Conservation (phyloP, 495 filamentous ascomycete species). For the Neurospora tetrasperma region DNA sequence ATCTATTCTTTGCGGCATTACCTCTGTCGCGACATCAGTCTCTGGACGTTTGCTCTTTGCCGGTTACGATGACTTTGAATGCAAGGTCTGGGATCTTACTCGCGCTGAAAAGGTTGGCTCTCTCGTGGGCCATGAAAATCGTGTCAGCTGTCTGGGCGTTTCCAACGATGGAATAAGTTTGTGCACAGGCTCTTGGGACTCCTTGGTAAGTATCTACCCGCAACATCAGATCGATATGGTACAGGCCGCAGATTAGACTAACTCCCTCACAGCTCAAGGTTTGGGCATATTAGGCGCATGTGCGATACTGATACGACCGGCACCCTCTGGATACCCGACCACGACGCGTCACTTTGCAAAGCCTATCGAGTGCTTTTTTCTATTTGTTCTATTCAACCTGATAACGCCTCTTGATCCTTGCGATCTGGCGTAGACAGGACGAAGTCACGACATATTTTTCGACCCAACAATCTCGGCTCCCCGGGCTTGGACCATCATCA, state of each 20-base stretch:
- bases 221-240: background rate
- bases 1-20: slow-evolving; percentile 95
- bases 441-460: slow-evolving; percentile 44
- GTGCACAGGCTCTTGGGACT: slow-evolving; percentile 99
- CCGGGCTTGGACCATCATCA: slow-evolving; percentile 10
- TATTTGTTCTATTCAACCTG: slow-evolving; percentile 28
- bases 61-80: slow-evolving; percentile 98
- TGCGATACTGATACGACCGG: slow-evolving; percentile 17
- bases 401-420: slow-evolving; percentile 35
- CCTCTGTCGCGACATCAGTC: slow-evolving; percentile 95
- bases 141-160: slow-evolving; percentile 94
- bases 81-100: slow-evolving; percentile 99
- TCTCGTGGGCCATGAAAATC: slow-evolving; percentile 93
- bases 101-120: slow-evolving; percentile 95
- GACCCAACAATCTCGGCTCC: slow-evolving; percentile 26
- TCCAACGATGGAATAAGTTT: slow-evolving; percentile 98
- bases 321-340: slow-evolving; percentile 23
- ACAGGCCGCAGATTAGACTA: slow-evolving; percentile 8
- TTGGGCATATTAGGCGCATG: slow-evolving; percentile 54
- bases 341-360: slow-evolving; percentile 20
- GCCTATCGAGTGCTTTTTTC: slow-evolving; percentile 24
- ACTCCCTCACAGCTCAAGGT: slow-evolving; percentile 61
- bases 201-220: slow-evolving; percentile 58
- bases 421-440: slow-evolving; percentile 39
- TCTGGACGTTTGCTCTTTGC: slow-evolving; percentile 93